A percentile compares a stretch with the other conserved stretches of the same genome.
Conservation (phyloP, 176 grass and related monocot species). For the Musa schizocarpa region DNA sequence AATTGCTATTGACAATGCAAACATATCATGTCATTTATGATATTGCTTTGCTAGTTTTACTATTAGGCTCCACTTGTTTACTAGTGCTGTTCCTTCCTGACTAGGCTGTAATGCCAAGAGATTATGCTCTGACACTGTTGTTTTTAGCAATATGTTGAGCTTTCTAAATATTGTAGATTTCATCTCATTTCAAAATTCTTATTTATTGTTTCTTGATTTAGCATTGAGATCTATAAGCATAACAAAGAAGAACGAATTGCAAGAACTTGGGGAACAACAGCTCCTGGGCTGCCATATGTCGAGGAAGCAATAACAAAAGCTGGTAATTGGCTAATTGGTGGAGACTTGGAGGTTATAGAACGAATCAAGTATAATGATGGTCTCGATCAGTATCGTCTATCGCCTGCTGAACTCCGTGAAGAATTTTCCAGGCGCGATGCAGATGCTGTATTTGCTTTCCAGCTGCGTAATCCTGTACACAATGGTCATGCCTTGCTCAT, state of each 20-base stretch:
- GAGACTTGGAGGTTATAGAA: not conserved
- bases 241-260: not conserved
- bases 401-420: not conserved
- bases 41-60: no score
- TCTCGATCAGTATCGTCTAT: not conserved
- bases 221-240: not conserved
- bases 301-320: not conserved
- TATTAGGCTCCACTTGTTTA: no score
- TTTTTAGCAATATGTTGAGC: no score
- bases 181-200: no score
- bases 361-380: not conserved
- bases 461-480: not conserved
- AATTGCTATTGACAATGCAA: no score
- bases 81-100: no score
- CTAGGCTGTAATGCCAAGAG: no score
- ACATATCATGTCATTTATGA: no score
- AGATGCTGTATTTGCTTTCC: not conserved
- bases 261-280: not conserved
- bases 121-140: no score
- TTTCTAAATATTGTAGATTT: no score
- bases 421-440: not conserved
- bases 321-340: conserved; percentile 1
- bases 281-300: not conserved
- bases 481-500: not conserved
- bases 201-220: not conserved